A percentile compares a stretch with the other conserved stretches of the same genome.
These are phyloP conservation scores for Tephrocybe sp. DNA, from an alignment of 768 basidiomycete genomes.

Conservation along the genomic window DNA sequence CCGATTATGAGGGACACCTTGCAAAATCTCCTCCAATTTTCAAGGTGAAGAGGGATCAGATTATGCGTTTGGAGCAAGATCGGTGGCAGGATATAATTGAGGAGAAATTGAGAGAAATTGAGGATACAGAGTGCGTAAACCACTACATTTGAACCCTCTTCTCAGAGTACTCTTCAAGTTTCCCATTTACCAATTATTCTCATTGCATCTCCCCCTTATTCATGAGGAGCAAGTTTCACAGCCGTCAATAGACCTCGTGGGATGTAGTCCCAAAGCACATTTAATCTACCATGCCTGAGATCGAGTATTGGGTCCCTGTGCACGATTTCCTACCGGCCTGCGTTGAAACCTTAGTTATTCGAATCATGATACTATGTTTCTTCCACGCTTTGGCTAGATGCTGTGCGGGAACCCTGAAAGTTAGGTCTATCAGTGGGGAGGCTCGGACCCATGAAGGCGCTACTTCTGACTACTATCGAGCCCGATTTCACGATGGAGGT, in stretches of 20 bases:
- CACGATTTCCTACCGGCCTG: no score
- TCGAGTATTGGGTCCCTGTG: no score
- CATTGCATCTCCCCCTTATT: slow-evolving; percentile 54
- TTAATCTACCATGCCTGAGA: slow-evolving; percentile 55
- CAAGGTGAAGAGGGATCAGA: slow-evolving; percentile 45
- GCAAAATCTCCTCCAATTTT: slow-evolving; percentile 21
- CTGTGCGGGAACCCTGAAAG: no score
- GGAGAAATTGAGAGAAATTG: slow-evolving; percentile 34
- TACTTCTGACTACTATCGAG: no score
- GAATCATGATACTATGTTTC: no score
- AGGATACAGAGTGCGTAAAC: slow-evolving; percentile 30
- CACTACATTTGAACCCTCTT: background rate
- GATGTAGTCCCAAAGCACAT: background rate
- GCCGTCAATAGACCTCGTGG: background rate
- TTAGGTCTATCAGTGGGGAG: no score
- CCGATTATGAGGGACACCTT: slow-evolving; percentile 12
- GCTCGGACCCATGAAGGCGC: no score
- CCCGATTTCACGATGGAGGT: no score
- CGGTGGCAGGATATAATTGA: slow-evolving; percentile 43
- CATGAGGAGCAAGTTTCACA: slow-evolving; percentile 34
- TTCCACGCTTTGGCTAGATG: no score
- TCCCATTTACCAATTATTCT: slow-evolving; percentile 59
- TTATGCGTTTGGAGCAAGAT: slow-evolving; percentile 50
- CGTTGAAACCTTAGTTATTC: no score
- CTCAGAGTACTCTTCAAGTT: slow-evolving; percentile 45